These are phyloP conservation scores for Hymenoscyphus occultus DNA, from an alignment of 2,329 filamentous ascomycete genomes.

Conservation along the genomic window DNA sequence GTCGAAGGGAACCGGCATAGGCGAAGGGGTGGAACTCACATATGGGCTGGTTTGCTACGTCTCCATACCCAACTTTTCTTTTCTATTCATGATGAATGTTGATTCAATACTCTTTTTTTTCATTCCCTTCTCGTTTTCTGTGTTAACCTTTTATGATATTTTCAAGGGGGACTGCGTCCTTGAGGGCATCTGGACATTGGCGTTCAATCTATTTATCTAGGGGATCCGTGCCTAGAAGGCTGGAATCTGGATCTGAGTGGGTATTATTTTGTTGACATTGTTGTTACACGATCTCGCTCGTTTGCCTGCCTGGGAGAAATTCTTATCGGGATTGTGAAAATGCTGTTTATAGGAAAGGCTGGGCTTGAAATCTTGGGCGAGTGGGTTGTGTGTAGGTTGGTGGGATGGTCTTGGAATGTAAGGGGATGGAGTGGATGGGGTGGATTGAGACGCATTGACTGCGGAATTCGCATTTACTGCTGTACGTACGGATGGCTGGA, in stretches of 20 bases:
- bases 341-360: background rate
- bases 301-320: background rate
- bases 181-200: background rate
- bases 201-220: background rate
- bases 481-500: background rate
- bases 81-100: background rate
- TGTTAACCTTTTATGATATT: background rate
- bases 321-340: background rate
- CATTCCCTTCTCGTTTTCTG: background rate
- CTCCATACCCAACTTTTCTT: background rate
- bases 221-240: too few relatives aligned
- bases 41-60: conserved; percentile 2
- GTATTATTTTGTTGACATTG: background rate
- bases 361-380: background rate
- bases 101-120: background rate
- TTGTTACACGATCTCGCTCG: background rate
- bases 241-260: background rate
- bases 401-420: background rate
- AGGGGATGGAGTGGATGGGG: too few relatives aligned
- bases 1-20: background rate
- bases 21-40: background rate
- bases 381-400: background rate
- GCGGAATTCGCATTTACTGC: background rate
- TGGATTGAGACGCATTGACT: background rate
- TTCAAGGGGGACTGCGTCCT: background rate